Conservation (phyloP, 805 yeast genomes). For the Ogataea trehaloabstinens region DNA sequence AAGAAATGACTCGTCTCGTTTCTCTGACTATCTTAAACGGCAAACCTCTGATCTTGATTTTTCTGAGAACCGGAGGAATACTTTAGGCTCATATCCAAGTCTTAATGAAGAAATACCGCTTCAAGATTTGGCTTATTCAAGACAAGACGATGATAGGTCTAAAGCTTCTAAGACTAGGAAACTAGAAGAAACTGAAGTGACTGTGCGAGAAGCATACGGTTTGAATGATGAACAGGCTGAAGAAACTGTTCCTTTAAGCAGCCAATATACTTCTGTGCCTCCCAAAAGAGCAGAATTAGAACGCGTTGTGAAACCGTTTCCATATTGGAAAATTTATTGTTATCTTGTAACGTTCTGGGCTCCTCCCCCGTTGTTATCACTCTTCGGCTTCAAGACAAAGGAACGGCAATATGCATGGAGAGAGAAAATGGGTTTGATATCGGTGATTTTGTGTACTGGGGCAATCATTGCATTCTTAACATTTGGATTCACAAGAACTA, state of each 20-base stretch:
- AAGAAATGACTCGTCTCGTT: background rate
- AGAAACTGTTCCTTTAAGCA: slow-evolving; percentile 26
- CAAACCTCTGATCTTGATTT: background rate
- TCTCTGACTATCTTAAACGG: background rate
- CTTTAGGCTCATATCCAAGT: background rate
- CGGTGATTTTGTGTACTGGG: slow-evolving; percentile 72
- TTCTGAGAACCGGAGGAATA: background rate
- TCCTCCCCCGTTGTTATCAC: slow-evolving; percentile 65
- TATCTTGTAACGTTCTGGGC: slow-evolving; percentile 87
- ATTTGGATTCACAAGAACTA: slow-evolving; percentile 85
- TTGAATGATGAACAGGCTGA: slow-evolving; percentile 6
- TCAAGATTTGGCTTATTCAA: background rate
- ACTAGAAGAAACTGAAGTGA: slow-evolving; percentile 1
- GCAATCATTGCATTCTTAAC: slow-evolving; percentile 81
- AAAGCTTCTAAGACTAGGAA: background rate
- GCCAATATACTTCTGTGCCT: slow-evolving; percentile 22
- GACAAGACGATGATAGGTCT: background rate
- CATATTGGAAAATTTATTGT: slow-evolving; percentile 81
- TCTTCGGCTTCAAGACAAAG: slow-evolving; percentile 75
- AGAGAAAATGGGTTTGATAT: slow-evolving; percentile 83
- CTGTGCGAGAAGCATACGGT: slow-evolving; percentile 21
- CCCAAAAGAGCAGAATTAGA: slow-evolving; percentile 23
- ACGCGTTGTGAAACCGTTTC: slow-evolving; percentile 25
- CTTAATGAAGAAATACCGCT: background rate
- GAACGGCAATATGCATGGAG: slow-evolving; percentile 96